Percentiles rank a stretch among this genome's conserved stretches.
phyloP scores from a whole-genome alignment of 108 stramenopile genomes.

The Nannochloropsis salina region DNA sequence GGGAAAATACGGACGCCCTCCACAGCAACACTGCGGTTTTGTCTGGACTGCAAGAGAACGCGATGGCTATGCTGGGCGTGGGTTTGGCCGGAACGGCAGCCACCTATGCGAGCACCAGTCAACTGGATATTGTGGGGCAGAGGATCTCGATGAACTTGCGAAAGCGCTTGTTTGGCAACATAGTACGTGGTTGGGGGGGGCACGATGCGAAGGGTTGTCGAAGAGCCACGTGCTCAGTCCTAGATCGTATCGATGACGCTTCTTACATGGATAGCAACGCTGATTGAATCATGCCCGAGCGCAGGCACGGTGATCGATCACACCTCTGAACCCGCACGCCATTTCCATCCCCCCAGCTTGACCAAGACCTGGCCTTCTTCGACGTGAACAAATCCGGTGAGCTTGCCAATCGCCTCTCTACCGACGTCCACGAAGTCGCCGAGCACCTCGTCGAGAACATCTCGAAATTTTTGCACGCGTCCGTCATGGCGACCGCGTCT shows the following conservation, averaged over 20 bases:
- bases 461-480: background rate
- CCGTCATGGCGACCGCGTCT: background rate
- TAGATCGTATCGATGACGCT: too few species aligned
- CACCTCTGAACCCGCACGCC: too few species aligned
- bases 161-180: constrained; percentile 20
- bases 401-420: constrained; percentile 1
- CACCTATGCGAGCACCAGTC: background rate
- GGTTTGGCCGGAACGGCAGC: background rate
- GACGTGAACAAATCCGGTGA: constrained; percentile 8
- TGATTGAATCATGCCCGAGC: too few species aligned
- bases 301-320: too few species aligned
- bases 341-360: background rate
- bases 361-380: constrained; percentile 18
- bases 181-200: background rate
- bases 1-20: background rate
- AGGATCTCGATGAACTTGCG: constrained; percentile 9
- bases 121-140: background rate
- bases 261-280: too few species aligned
- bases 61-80: constrained; percentile 1
- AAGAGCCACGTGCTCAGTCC: background rate
- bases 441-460: background rate
- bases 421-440: background rate
- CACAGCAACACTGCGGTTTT: background rate
- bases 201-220: background rate
- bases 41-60: background rate